Base-by-base conservation (phyloP, 805 yeast genomes). In the Osmozyma mogii region DNA sequence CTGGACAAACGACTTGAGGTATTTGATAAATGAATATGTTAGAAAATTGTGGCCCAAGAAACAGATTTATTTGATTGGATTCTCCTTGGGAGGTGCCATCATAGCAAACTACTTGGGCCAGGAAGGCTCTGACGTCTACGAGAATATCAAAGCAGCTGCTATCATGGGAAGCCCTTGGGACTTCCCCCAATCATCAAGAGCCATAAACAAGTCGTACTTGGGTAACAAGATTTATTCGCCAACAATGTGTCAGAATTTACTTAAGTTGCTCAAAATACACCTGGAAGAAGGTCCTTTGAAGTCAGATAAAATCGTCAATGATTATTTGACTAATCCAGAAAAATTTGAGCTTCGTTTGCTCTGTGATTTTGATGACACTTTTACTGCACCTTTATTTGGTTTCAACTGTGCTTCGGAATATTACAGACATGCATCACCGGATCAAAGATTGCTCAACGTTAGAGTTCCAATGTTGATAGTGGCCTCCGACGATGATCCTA, bases 141-240 rank as follows among this genome's bases (percentile, higher is more conserved):
- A 68, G 1, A 67, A 67, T 31, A 61, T 79, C 33, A 62, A 67
- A 23, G 77, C 79, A 5, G 79, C 84, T 3, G 63, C 72, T 9
- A 54, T 74, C 7, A 54, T 81, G 43, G 78, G 80, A 10, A 60
- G 76, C 14, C 89, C 89, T 7, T 82, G 88, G 88, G 84, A 81
- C 50, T 61, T 82, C 47, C 52, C 68, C 10, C 75, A 68, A 35
- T 65, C 80, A 6, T 59, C 66, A n/a, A 46, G 57, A 25, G 70
- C 66, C 24, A 33, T 52, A 15, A 42, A 51, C 19, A 68, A 62
- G 33, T 61, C 64, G 9, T 48, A 48, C 5, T 32, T 64, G 17
- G 70, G 70, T n/a, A 46, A 49, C 37, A 39, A 45, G 26, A 43
- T 63, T 17, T 64, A 63, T 36, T 62, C 68, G 8, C 68, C 68